Evolutionary conservation across 2,329 filamentous ascomycete species (phyloP).

Genomic region (Cadophora gregata): DNA sequence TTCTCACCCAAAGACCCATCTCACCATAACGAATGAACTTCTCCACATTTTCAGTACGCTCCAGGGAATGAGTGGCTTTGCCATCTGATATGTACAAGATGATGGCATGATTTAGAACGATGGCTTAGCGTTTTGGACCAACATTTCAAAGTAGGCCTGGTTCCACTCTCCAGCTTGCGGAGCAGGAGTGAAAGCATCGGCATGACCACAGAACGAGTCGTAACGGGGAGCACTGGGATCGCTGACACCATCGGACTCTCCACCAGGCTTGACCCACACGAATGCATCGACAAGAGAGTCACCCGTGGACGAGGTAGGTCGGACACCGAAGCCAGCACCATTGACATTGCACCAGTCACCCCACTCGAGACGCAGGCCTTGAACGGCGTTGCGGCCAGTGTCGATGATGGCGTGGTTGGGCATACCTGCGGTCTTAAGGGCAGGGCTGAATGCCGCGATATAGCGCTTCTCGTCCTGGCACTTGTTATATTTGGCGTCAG

Average conservation of each 20-base stretch:
- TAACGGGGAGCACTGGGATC: slow-evolving; percentile 50
- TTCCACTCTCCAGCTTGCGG: slow-evolving; percentile 52
- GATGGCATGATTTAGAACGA: slow-evolving; percentile 25
- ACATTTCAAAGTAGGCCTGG: slow-evolving; percentile 53
- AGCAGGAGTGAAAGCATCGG: slow-evolving; percentile 46
- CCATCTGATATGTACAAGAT: background rate
- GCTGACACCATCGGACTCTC: slow-evolving; percentile 41
- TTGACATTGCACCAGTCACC: slow-evolving; percentile 53
- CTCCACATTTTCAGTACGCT: background rate
- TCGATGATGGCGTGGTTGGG: slow-evolving; percentile 54
- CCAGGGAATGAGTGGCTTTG: background rate
- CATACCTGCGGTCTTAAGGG: slow-evolving; percentile 41
- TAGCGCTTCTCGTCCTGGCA: slow-evolving; percentile 51
- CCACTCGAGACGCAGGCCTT: slow-evolving; percentile 52
- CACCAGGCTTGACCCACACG: slow-evolving; percentile 47
- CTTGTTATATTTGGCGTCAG: slow-evolving; percentile 54
- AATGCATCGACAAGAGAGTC: slow-evolving; percentile 43
- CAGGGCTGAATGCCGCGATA: slow-evolving; percentile 49
- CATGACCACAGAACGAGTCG: slow-evolving; percentile 51
- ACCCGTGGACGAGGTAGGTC: slow-evolving; percentile 38
- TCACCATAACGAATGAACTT: background rate
- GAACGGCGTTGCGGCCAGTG: slow-evolving; percentile 56
- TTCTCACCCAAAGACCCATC: background rate
- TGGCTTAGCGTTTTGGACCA: slow-evolving; percentile 49
- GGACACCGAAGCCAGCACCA: slow-evolving; percentile 45